Conservation (phyloP, 1,284 basidiomycete species). For the Heterobasidion irregulare region DNA sequence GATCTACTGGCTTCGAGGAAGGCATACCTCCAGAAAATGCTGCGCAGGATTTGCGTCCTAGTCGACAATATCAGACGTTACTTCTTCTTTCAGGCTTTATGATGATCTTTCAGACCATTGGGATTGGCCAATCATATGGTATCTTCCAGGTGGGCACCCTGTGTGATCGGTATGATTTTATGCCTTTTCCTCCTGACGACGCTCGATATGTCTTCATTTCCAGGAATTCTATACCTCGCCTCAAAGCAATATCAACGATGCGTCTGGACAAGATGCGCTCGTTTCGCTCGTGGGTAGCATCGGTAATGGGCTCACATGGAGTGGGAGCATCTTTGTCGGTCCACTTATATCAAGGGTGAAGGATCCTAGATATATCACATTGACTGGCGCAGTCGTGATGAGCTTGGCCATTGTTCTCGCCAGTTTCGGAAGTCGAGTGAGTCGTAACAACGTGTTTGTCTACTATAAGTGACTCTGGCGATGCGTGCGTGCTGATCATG, state of each 20-base stretch:
- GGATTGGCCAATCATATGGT: constrained; percentile 30
- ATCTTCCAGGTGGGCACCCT: constrained; percentile 25
- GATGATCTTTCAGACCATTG: constrained; percentile 38
- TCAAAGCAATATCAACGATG: constrained; percentile 26
- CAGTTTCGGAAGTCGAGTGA: constrained; percentile 19
- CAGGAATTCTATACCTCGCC: constrained; percentile 37
- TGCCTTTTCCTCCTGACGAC: neutral
- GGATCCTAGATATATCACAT: constrained; percentile 26
- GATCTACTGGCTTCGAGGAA: neutral
- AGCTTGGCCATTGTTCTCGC: constrained; percentile 32
- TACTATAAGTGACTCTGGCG: too few species aligned
- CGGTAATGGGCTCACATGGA: constrained; percentile 37
- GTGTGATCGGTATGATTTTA: neutral
- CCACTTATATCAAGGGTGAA: constrained; percentile 27
- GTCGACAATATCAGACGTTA: constrained; percentile 22
- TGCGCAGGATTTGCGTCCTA: constrained; percentile 1
- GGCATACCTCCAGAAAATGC: constrained; percentile 1
- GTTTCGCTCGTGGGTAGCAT: constrained; percentile 35
- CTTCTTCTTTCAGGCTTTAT: constrained; percentile 31
- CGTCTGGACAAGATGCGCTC: constrained; percentile 29
- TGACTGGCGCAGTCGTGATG: constrained; percentile 31
- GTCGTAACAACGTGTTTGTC: constrained; percentile 14
- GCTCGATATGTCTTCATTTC: neutral
- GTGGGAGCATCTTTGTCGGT: constrained; percentile 36
- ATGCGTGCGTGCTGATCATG: neutral